Evolutionary conservation across 257 asterid genomes (phyloP).

Genomic region (Solanum piurae): DNA sequence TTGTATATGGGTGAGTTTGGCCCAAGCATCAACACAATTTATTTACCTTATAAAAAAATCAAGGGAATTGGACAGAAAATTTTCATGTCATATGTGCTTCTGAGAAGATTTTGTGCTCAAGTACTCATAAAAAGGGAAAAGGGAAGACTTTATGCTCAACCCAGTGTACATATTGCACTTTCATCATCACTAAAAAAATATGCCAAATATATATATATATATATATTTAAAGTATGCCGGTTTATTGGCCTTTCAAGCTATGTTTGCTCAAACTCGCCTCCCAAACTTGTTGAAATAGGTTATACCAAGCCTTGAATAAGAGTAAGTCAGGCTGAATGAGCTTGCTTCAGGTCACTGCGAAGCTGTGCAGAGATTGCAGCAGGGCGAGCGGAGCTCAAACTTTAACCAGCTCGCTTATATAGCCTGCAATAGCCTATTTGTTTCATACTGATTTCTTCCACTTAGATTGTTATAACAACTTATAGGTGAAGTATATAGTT

Average conservation of each 20-base stretch:
- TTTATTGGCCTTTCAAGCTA: background rate
- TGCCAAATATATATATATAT: background rate
- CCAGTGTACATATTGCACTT: background rate
- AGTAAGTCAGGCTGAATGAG: background rate
- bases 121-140: background rate
- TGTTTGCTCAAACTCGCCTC: background rate
- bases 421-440: background rate
- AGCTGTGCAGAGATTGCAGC: background rate
- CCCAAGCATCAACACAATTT: background rate
- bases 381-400: background rate
- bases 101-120: background rate
- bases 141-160: background rate
- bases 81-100: background rate
- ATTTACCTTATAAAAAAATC: background rate
- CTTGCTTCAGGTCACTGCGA: background rate
- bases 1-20: background rate
- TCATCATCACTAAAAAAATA: background rate
- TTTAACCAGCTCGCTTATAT: background rate
- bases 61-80: background rate
- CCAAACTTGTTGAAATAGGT: background rate
- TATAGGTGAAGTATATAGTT: background rate
- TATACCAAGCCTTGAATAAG: background rate
- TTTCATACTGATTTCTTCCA: background rate
- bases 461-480: background rate
- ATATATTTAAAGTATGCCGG: background rate